phyloP scores from a whole-genome alignment of 331 rosid species.

The Malus hybrid region DNA sequence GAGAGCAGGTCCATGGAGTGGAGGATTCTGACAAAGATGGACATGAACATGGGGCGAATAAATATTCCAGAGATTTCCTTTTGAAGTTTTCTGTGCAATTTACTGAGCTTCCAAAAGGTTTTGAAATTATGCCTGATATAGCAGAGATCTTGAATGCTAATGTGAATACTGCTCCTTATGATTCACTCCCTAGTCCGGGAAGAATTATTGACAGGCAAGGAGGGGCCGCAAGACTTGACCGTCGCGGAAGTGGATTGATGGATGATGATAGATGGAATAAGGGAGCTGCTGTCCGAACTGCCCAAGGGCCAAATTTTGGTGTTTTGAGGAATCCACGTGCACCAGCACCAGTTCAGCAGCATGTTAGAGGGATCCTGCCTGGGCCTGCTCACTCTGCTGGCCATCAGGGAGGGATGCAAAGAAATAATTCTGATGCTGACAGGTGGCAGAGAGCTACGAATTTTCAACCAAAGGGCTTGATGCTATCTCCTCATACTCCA shows the following conservation, averaged over 20 bases:
- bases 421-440: conserved; percentile 67
- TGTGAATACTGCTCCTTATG: conserved; percentile 36
- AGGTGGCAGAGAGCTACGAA: conserved; percentile 74
- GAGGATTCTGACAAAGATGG: conserved; percentile 30
- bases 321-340: conserved; percentile 67
- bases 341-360: conserved; percentile 40
- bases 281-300: conserved; percentile 48
- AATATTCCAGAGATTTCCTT: conserved; percentile 84
- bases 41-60: conserved; percentile 38
- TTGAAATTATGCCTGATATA: conserved; percentile 38
- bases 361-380: conserved; percentile 59
- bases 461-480: conserved; percentile 71
- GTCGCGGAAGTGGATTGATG: conserved; percentile 44
- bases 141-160: conserved; percentile 28
- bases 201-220: conserved; percentile 47
- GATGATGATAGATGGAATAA: conserved; percentile 79
- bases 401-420: conserved; percentile 58
- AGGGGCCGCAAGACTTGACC: conserved; percentile 56
- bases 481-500: conserved; percentile 75
- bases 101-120: conserved; percentile 47
- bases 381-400: conserved; percentile 68
- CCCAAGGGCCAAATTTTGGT: conserved; percentile 58
- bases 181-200: conserved; percentile 56
- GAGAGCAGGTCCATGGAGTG: conserved; percentile 14
- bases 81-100: conserved; percentile 57